A percentile compares a stretch with the other conserved stretches of the same genome.
Conservation (phyloP, 1,139 yeast species). For the Protomyces gravidus region DNA sequence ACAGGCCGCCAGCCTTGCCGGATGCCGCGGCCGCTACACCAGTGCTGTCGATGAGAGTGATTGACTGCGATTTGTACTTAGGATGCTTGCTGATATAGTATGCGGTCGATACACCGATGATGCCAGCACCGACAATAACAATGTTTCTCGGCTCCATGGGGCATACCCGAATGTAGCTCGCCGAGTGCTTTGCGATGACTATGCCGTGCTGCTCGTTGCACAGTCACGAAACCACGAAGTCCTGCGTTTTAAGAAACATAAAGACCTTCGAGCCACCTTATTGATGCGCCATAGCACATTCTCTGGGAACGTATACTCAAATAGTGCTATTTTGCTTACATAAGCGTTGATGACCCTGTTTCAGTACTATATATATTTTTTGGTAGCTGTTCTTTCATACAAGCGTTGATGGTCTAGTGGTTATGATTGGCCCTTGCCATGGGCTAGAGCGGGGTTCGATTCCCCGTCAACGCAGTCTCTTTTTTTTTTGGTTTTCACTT, state of each 20-base stretch:
- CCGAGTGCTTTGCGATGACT: no score
- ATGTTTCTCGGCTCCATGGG: slow-evolving; percentile 3
- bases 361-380: not conserved
- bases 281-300: no score
- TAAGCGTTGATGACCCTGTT: no score
- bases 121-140: slow-evolving; percentile 68
- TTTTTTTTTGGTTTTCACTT: not conserved
- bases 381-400: not conserved
- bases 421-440: slow-evolving; percentile 5
- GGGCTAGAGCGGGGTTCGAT: slow-evolving; percentile 6
- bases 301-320: no score
- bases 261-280: no score
- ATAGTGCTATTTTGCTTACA: no score
- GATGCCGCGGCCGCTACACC: slow-evolving; percentile 94
- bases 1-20: slow-evolving; percentile 88
- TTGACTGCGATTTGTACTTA: slow-evolving; percentile 68
- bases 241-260: no score
- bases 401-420: slow-evolving; percentile 5
- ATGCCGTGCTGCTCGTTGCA: no score
- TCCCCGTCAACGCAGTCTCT: slow-evolving; percentile 1
- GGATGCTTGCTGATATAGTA: slow-evolving; percentile 83
- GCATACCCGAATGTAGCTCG: no score
- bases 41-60: slow-evolving; percentile 83
- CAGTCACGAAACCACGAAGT: no score
- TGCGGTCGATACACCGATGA: slow-evolving; percentile 93